Evolutionary conservation across 176 grass and related monocot genomes (phyloP).

Genomic region (Paspalum vaginatum): DNA sequence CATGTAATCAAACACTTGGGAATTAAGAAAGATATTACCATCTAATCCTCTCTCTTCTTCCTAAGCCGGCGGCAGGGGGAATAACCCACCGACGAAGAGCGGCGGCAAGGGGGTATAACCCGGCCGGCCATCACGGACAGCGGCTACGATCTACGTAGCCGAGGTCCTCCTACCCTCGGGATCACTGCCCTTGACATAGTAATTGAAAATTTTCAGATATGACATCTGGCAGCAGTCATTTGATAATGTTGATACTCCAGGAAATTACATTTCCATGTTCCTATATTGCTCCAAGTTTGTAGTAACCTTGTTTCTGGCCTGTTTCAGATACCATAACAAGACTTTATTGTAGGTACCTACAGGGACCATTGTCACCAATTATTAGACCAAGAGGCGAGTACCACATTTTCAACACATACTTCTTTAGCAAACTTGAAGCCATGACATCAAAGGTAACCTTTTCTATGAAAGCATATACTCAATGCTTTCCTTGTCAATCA

Average conservation of each 20-base stretch:
- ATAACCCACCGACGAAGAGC: no score
- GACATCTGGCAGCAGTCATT: not conserved
- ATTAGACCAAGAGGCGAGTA: constrained; percentile 54
- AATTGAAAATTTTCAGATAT: not conserved
- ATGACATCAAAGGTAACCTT: constrained; percentile 58
- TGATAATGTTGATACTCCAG: not conserved
- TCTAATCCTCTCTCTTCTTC: no score
- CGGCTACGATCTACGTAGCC: no score
- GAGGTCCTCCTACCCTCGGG: no score
- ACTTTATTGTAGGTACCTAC: constrained; percentile 71
- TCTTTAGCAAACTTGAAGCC: constrained; percentile 81
- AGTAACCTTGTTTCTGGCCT: not conserved
- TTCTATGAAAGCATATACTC: constrained; percentile 37
- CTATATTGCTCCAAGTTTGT: constrained; percentile 19
- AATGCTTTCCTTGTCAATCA: constrained; percentile 3
- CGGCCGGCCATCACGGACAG: no score
- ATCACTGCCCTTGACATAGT: no score
- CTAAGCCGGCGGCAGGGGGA: no score
- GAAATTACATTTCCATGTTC: constrained; percentile 21
- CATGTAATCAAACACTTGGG: no score
- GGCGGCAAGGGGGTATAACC: no score
- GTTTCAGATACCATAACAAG: constrained; percentile 26
- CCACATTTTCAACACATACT: constrained; percentile 90
- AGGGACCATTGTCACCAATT: constrained; percentile 43
- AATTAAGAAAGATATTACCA: no score